Percentiles rank a stretch among this genome's conserved stretches.
Conservation (phyloP, 352 stramenopile genomes). For the Globisporangium emineosum region DNA sequence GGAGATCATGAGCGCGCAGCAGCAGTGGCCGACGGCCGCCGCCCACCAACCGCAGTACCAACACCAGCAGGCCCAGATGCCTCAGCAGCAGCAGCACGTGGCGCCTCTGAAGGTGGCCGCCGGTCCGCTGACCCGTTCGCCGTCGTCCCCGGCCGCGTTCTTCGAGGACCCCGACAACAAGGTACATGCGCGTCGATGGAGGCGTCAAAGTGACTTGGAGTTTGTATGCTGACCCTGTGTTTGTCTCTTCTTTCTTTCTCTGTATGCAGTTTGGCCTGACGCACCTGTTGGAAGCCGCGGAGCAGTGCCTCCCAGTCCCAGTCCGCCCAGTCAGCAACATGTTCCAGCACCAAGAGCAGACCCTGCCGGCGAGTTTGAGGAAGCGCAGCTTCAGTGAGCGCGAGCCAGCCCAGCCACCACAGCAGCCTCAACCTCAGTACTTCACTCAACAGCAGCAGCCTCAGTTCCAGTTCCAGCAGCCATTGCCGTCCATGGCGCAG, state of each 20-base stretch:
- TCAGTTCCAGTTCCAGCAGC: constrained; percentile 26
- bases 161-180: constrained; percentile 32
- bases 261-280: constrained; percentile 46
- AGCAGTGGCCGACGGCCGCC: background rate
- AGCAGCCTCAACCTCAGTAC: constrained; percentile 16
- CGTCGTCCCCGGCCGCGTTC: constrained; percentile 44
- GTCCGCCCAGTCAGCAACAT: constrained; percentile 10
- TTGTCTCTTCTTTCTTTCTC: constrained; percentile 18
- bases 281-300: constrained; percentile 55
- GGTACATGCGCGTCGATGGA: constrained; percentile 14
- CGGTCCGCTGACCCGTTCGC: constrained; percentile 28
- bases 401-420: constrained; percentile 19
- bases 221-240: constrained; percentile 15
- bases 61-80: constrained; percentile 1
- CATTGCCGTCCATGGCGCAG: constrained; percentile 27
- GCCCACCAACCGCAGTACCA: background rate
- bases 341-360: constrained; percentile 18
- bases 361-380: background rate
- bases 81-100: constrained; percentile 1
- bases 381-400: constrained; percentile 14
- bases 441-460: constrained; percentile 14
- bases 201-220: background rate
- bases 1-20: constrained; percentile 15
- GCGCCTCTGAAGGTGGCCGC: constrained; percentile 1
- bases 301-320: constrained; percentile 33